A percentile compares a stretch with the other conserved stretches of the same genome.
These are phyloP conservation scores for Trifolium pratense DNA, from an alignment of 306 rosid species.

Conservation along the genomic window DNA sequence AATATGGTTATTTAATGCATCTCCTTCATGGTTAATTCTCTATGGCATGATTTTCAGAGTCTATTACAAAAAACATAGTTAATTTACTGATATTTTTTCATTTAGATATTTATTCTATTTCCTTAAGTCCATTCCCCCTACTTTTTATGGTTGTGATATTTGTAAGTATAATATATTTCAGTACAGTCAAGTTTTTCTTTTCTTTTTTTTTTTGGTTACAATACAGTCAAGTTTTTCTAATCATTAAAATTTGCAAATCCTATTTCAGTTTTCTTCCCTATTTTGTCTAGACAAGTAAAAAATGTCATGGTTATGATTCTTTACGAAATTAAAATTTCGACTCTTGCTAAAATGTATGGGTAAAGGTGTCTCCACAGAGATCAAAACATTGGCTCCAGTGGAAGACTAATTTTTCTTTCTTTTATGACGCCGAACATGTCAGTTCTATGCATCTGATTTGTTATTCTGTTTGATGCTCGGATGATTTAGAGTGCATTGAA, in stretches of 20 bases:
- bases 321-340: conserved; percentile 27
- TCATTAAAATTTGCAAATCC: conserved; percentile 1
- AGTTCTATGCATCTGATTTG: conserved; percentile 5
- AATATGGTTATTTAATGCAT: conserved; percentile 11
- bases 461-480: conserved; percentile 43
- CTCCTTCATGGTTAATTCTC: conserved; percentile 1
- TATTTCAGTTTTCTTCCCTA: conserved; percentile 16
- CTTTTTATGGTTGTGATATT: conserved; percentile 11
- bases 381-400: neutral
- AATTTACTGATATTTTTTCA: neutral
- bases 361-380: conserved; percentile 20
- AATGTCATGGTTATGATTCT: conserved; percentile 12
- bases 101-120: conserved; percentile 15
- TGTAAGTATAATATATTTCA: neutral
- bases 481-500: conserved; percentile 43
- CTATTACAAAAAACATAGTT: neutral
- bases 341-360: conserved; percentile 16
- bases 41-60: neutral
- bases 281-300: conserved; percentile 23
- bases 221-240: conserved; percentile 13
- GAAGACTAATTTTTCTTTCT: conserved; percentile 28
- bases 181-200: too few species aligned
- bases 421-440: conserved; percentile 25
- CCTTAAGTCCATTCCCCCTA: neutral
- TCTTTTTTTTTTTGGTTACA: too few species aligned